Base-by-base conservation (phyloP, 148 eudicot genomes). In the Rhododendron vialii region DNA sequence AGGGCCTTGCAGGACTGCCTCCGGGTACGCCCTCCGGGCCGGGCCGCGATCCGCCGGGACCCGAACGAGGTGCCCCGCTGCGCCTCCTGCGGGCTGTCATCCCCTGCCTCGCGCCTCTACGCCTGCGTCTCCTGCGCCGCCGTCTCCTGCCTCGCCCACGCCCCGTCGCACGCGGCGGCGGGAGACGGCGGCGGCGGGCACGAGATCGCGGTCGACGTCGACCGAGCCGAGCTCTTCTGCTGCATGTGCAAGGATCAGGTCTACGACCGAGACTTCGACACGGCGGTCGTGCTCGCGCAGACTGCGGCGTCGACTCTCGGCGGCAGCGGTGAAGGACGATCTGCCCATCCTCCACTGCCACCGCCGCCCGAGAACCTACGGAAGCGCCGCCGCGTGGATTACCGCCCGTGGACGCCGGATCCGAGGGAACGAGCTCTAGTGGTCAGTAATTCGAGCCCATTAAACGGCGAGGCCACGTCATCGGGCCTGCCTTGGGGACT, bases 341-440 rank as follows among this genome's bases (percentile, higher is more conserved):
- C 45, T 67, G 36, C 1, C 79, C 84, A 1, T 53, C 57, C 57
- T 53, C 57, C 18, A 13, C 89, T 84, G 20, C 41, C 80, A 30
- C 84, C 86, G 41, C 80, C 78, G 11, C 86, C 92, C 47, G 94
- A 92, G 90, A 92, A 87, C 24, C 80, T 89, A 3, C 89, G 88
- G 18, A 95, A 95, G 91, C 89, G 96, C 83, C 90, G 96, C 69
- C 92, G 96, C 22, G 88, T 95, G 55, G 98, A 94, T 48, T 94
- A 90, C 71, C 83, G 89, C 17, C 89, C 92, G 1, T 95, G 98
- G 98, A 82, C 87, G 28, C 95, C 95, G 7, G 92, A 90, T 86
- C 83, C 86, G 36, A 73, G 86, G 48, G 93, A 94, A 84, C 81
- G 86, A 35, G 87, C 87, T 30, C 59, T 93, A 81, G 84, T 92